Evolutionary conservation across 306 rosid species (phyloP).

Genomic region (Trifolium fragiferum): DNA sequence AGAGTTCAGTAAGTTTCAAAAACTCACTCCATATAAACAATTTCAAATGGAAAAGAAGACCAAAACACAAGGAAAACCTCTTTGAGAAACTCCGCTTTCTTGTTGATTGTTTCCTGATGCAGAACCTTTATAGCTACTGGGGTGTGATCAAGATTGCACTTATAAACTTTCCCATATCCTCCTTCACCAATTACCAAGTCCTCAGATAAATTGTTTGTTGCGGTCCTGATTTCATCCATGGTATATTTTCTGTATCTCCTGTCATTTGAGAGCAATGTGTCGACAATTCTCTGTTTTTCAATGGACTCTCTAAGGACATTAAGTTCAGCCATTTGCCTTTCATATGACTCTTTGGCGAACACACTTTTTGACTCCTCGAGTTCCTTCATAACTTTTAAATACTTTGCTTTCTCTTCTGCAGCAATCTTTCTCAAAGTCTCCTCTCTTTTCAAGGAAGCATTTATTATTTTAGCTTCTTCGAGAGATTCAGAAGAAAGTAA

Average conservation of each 20-base stretch:
- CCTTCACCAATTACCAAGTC: conserved; percentile 83
- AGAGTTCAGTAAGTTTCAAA: conserved; percentile 36
- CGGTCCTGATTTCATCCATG: conserved; percentile 77
- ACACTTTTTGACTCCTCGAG: conserved; percentile 70
- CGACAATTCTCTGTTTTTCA: conserved; percentile 73
- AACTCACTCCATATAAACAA: conserved; percentile 34
- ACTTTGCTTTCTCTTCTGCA: conserved; percentile 78
- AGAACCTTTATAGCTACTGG: conserved; percentile 90
- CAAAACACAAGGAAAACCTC: conserved; percentile 62
- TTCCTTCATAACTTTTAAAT: conserved; percentile 71
- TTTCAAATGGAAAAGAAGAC: conserved; percentile 33
- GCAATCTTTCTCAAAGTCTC: conserved; percentile 72
- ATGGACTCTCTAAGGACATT: conserved; percentile 68
- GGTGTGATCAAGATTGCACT: conserved; percentile 88
- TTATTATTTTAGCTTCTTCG: conserved; percentile 71
- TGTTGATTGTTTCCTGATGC: conserved; percentile 54
- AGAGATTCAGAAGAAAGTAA: conserved; percentile 75
- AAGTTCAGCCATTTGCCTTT: conserved; percentile 81
- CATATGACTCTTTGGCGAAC: conserved; percentile 79
- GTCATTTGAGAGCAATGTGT: conserved; percentile 71
- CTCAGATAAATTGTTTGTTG: conserved; percentile 65
- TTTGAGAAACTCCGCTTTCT: conserved; percentile 83
- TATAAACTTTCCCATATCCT: conserved; percentile 95
- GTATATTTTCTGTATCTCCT: conserved; percentile 81
- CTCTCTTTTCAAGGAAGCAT: conserved; percentile 73